phyloP scores from a whole-genome alignment of 148 eudicot species.

The Vaccinium corymbosum region DNA sequence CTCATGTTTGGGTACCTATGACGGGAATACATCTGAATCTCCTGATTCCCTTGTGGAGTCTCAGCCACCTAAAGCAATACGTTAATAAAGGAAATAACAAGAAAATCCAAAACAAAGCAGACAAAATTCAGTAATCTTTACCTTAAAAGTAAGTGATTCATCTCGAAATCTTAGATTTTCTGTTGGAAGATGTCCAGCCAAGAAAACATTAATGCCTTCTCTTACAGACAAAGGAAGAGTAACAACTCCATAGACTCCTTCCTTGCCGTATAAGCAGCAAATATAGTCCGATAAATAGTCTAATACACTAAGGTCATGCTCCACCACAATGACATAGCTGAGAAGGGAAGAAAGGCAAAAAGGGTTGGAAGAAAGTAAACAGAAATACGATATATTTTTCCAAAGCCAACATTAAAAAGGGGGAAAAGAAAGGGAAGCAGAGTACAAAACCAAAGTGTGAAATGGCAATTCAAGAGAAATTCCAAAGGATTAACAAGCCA shows the following conservation, averaged over 20 bases:
- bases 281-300: slow-evolving; percentile 92
- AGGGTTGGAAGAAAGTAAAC: background rate
- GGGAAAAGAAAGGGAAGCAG: background rate
- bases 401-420: background rate
- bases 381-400: background rate
- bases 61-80: background rate
- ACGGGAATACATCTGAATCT: slow-evolving; percentile 75
- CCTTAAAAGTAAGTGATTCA: slow-evolving; percentile 95
- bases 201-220: slow-evolving; percentile 92
- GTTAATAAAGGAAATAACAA: background rate
- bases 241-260: slow-evolving; percentile 96
- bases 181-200: slow-evolving; percentile 91
- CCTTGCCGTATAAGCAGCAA: slow-evolving; percentile 94
- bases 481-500: background rate
- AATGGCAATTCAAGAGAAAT: background rate
- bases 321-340: slow-evolving; percentile 95
- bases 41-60: slow-evolving; percentile 76
- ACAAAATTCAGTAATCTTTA: slow-evolving; percentile 15
- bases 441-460: background rate
- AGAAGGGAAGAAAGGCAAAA: background rate
- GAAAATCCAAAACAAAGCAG: background rate
- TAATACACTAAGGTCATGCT: slow-evolving; percentile 92
- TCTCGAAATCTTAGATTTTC: slow-evolving; percentile 89
- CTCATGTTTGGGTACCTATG: slow-evolving; percentile 85
- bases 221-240: slow-evolving; percentile 96